Evolutionary conservation across 2,329 filamentous ascomycete species (phyloP), one percentile per base, ranked within the genome.

Genomic region (Neonectria coccinea): DNA sequence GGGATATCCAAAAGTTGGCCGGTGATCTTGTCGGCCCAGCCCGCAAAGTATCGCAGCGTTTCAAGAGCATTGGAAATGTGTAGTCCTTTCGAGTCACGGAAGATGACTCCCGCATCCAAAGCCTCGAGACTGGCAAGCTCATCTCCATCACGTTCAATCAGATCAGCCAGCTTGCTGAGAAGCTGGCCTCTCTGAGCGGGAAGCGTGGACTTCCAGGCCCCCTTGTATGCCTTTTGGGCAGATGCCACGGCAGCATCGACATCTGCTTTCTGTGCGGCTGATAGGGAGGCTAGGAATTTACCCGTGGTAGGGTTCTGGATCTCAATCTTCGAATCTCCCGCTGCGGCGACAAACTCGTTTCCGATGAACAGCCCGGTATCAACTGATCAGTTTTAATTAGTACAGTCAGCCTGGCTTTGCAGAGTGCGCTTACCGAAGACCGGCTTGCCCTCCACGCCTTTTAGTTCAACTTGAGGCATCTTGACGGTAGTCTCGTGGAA

Each of bases 91-190:
- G 68, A 72, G 29, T 61, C 61, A 12, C 41, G 42, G 63, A 65
- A 71, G 8, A 74, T 57, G 20, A 73, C 59, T 3, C 79, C 90
- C 69, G 91, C 91, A 71, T 92, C 89, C 85, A 89, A 90, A 0
- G 90, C 90, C 78, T 92, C 90, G 18, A 75, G 56, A 3, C 65
- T 67, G 5, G 74, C 70, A 25, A 76, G 51, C 1, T 66, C 58
- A 20, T 75, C 76, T 8, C 80, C 84, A 76, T 92, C 83, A 73
- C 87, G 75, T 68, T 89, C 86, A 41, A 92, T 80, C 48, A 92
- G 79, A 57, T 88, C 83, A 20, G 87, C 86, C 33, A 92, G 85
- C 73, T 88, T 90, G 75, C 84, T 83, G 79, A 92, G 84, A 52
- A 92, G 76, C 1, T 25, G n/a, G 3, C 61, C 33, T 3, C 56